Evolutionary conservation across 331 rosid genomes (phyloP).

Genomic region (Rosa hybrid): DNA sequence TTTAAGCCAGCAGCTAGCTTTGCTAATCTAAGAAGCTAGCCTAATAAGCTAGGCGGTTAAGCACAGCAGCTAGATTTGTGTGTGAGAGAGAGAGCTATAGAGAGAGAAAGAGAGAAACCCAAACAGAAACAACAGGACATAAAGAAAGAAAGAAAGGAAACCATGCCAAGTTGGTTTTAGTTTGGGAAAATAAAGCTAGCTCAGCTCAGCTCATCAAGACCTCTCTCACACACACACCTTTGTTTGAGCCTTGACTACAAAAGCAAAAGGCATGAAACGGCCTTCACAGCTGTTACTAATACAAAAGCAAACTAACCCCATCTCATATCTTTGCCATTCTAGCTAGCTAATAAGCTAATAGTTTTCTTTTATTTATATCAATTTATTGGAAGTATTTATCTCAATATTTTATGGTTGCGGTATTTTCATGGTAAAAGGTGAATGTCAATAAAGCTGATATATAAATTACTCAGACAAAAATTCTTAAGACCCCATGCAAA

Average conservation of each 20-base stretch:
- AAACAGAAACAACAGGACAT: slow-evolving; percentile 25
- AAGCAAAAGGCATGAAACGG: slow-evolving; percentile 81
- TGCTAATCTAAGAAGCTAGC: slow-evolving; percentile 39
- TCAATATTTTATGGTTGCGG: slow-evolving; percentile 2
- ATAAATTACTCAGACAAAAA: neutral
- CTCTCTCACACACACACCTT: slow-evolving; percentile 45
- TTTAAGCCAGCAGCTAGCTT: slow-evolving; percentile 39
- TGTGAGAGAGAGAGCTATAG: slow-evolving; percentile 10
- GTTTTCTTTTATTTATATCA: neutral
- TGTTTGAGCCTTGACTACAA: slow-evolving; percentile 81
- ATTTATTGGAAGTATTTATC: neutral
- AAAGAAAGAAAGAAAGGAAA: slow-evolving; percentile 28
- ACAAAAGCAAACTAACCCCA: slow-evolving; percentile 43
- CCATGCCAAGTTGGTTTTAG: slow-evolving; percentile 34
- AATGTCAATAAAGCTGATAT: slow-evolving; percentile 4
- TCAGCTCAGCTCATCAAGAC: slow-evolving; percentile 6
- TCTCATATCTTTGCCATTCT: slow-evolving; percentile 12
- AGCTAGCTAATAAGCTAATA: neutral
- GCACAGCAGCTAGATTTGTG: neutral
- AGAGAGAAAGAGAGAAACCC: slow-evolving; percentile 26
- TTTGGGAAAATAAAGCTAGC: slow-evolving; percentile 32
- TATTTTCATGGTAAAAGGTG: slow-evolving; percentile 23
- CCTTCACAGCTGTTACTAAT: slow-evolving; percentile 61
- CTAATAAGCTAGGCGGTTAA: slow-evolving; percentile 11
- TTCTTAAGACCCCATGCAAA: neutral